Evolutionary conservation across 2,329 filamentous ascomycete genomes (phyloP).

Genomic region (Talaromyces sp.): DNA sequence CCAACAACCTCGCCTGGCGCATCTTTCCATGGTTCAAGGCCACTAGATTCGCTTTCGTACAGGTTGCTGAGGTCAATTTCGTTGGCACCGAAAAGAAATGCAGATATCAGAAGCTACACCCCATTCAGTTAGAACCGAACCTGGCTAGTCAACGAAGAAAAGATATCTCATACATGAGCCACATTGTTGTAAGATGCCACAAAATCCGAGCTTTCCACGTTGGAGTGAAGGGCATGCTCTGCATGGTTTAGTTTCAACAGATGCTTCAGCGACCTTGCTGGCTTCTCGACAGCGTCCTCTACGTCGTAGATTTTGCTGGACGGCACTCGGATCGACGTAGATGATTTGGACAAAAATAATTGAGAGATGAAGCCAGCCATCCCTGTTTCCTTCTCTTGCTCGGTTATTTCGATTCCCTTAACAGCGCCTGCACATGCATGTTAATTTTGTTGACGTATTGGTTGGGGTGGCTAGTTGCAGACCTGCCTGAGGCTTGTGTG

Average conservation of each 20-base stretch:
- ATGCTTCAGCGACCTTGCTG: conserved; percentile 80
- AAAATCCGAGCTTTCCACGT: conserved; percentile 38
- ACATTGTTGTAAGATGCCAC: conserved; percentile 76
- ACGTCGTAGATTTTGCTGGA: conserved; percentile 71
- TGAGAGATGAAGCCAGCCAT: conserved; percentile 8
- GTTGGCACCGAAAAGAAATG: conserved; percentile 77
- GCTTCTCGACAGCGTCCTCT: conserved; percentile 73
- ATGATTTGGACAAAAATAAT: conserved; percentile 6
- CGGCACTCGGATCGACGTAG: conserved; percentile 46
- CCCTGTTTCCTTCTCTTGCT: neutral
- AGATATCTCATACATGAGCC: conserved; percentile 55
- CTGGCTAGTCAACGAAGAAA: neutral
- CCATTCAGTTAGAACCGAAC: neutral
- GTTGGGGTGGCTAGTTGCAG: neutral
- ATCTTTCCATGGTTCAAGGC: conserved; percentile 73
- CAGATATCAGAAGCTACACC: conserved; percentile 65
- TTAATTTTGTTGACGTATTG: neutral
- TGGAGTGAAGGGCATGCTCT: conserved; percentile 78
- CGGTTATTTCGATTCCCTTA: neutral
- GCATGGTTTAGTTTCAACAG: conserved; percentile 86
- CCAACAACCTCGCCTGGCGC: conserved; percentile 78
- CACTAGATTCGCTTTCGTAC: conserved; percentile 70
- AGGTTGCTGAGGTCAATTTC: conserved; percentile 68
- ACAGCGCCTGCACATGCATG: neutral
- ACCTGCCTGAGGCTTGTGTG: neutral